A percentile compares a stretch with the other conserved stretches of the same genome.
Evolutionary conservation across 192 early-diverging fungal species (phyloP).

Genomic region (Umbelopsis sp.): DNA sequence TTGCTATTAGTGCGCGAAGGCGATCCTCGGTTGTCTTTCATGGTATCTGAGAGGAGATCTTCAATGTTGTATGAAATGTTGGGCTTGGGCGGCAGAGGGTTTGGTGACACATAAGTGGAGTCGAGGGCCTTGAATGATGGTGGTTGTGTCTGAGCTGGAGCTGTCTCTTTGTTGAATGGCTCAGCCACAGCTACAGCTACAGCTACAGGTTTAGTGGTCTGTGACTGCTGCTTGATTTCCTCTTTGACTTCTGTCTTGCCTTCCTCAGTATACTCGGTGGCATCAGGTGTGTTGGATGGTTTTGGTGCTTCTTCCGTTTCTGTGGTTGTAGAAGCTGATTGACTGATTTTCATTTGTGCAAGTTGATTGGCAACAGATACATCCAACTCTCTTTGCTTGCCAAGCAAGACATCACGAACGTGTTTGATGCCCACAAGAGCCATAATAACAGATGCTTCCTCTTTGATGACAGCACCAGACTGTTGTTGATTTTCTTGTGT

Average conservation of each 20-base stretch:
- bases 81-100: slow-evolving; percentile 29
- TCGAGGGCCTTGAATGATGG: not conserved
- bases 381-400: slow-evolving; percentile 47
- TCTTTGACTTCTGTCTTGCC: not conserved
- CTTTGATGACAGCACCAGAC: slow-evolving; percentile 8
- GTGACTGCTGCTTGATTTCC: not conserved
- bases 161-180: not conserved
- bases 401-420: slow-evolving; percentile 51
- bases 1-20: not conserved
- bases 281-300: not conserved
- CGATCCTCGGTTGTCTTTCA: not conserved
- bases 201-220: not conserved
- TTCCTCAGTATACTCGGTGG: not conserved
- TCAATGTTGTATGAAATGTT: slow-evolving; percentile 32
- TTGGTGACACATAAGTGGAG: slow-evolving; percentile 19
- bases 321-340: not conserved
- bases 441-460: slow-evolving; percentile 42
- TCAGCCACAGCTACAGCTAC: slow-evolving; percentile 2
- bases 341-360: not conserved
- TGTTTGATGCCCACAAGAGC: slow-evolving; percentile 55
- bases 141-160: not conserved
- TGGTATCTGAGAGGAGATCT: slow-evolving; percentile 27
- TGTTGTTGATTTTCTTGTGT: not conserved
- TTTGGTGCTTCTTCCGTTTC: not conserved
- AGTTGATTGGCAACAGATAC: slow-evolving; percentile 12